Evolutionary conservation across 2,329 filamentous ascomycete genomes (phyloP), one percentile per base, ranked within the genome.

Genomic region (Colletotrichum godetiae): DNA sequence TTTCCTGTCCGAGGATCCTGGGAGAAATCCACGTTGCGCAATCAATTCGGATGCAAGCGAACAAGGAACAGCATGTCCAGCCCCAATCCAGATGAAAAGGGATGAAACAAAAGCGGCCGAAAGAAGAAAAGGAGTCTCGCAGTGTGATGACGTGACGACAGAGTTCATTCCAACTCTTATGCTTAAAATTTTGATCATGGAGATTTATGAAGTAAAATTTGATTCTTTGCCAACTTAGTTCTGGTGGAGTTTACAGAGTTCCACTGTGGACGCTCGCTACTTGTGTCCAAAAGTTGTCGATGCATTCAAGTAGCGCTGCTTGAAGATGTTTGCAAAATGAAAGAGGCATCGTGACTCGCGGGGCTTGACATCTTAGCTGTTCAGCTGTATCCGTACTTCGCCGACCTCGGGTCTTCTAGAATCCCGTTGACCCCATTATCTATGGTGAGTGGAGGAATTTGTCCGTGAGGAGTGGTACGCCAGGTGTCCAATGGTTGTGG

Each of bases 41-140:
- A 73, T 73, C 59, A 73, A 61, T 65, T 27, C 55, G 56, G 55
- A 58, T 57, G 52, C 68, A 72, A 72, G 63, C 68, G 63, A 67
- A 57, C 55, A 57, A 53, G 13, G 42, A 33, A 24, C 52, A 42
- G 58, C 22, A n/a, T 24, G 22, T 53, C 53, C 42, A 37, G 55
- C 31, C 66, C 29, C 58, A 46, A 59, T 58, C 24, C 52, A 29
- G 22, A 64, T 68, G 33, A 55, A 64, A 72, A 59, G 53, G 37
- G 66, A 58, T 68, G 59, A 72, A 72, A 69, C 66, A 56, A 59
- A 69, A 55, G 65, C 15, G 42, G 66, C 42, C 19, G 27, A 68
- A 68, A 27, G 52, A 68, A 52, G 58, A 62, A 62, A 52, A 27
- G 27, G 53, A 31, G 35, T 37, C 19, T 42, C 15, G 19, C 15